Evolutionary conservation across 2,329 filamentous ascomycete genomes (phyloP), one percentile per base, ranked within the genome.

Genomic region (Clarireedia sp.): DNA sequence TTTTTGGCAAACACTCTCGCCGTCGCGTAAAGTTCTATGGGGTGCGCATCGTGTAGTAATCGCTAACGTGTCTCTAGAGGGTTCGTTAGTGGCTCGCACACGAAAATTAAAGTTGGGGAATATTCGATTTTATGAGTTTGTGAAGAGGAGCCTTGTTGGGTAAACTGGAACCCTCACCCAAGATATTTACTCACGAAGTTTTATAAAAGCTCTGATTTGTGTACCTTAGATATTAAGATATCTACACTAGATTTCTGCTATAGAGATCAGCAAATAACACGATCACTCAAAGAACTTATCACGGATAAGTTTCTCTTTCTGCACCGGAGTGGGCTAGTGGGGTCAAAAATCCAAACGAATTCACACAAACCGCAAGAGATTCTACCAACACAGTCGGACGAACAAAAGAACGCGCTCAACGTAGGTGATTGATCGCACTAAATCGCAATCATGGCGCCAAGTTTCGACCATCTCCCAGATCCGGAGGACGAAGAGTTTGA

Each of bases 391-490:
- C 19, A 19, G 37, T 53, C 41, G 50, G 47, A 53, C 50, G 36
- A 33, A 53, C 50, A 53, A 53, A 37, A 48, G 43, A 48, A 54
- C 51, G 51, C 51, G 51, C 51, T 48, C 47, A 40, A 48, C 36
- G 51, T 29, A 48, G 51, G 33, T 54, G 33, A 23, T 48, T 48
- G 44, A 54, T 54, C 51, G 51, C 51, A 54, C 26, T 3, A 57
- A 63, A 63, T 59, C 65, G 63, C 63, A 67, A 90, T 73, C 76
- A 96, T 96, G 91, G 90, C 92, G 74, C 87, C 88, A 65, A 90
- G 89, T 71, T 97, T 95, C 74, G 89, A 96, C 70, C 88, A 90
- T 68, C 80, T 97, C 70, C 87, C 87, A 73, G 90, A 96, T 73
- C 89, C 92, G 67, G 89, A 96, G 72, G 86, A 92, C 72, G 82